Conservation (phyloP, 2,329 filamentous ascomycete species). For the Alternaria infectoria region DNA sequence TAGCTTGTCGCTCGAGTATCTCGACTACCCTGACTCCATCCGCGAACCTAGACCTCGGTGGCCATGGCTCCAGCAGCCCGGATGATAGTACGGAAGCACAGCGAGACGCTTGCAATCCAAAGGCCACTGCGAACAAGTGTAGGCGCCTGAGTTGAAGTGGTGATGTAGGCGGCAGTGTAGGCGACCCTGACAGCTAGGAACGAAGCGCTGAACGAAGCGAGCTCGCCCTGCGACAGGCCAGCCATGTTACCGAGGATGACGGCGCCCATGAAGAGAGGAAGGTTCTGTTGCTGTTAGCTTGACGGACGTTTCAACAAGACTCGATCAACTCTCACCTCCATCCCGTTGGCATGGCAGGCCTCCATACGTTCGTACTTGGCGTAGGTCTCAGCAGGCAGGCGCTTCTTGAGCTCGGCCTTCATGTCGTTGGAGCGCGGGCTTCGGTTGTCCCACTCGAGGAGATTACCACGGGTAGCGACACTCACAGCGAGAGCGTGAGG, state of each 20-base stretch:
- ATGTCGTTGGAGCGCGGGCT: constrained; percentile 50
- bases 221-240: constrained; percentile 38
- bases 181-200: constrained; percentile 46
- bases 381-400: constrained; percentile 46
- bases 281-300: constrained; percentile 32
- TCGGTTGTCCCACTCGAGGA: constrained; percentile 51
- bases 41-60: not conserved
- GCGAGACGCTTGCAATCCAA: constrained; percentile 22
- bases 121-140: constrained; percentile 26
- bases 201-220: constrained; percentile 45
- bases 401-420: constrained; percentile 46
- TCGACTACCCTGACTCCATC: not conserved
- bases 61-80: constrained; percentile 32
- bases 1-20: not conserved
- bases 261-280: constrained; percentile 54
- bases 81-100: constrained; percentile 33
- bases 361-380: constrained; percentile 54
- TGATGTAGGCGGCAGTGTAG: constrained; percentile 50
- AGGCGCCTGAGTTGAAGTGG: constrained; percentile 28
- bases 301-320: not conserved
- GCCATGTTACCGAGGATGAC: constrained; percentile 54
- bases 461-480: constrained; percentile 47
- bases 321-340: constrained; percentile 40
- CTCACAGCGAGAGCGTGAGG: constrained; percentile 50
- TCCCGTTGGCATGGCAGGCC: constrained; percentile 54